phyloP scores from a whole-genome alignment of 1,284 basidiomycete genomes.

The Tranzscheliella williamsii region DNA sequence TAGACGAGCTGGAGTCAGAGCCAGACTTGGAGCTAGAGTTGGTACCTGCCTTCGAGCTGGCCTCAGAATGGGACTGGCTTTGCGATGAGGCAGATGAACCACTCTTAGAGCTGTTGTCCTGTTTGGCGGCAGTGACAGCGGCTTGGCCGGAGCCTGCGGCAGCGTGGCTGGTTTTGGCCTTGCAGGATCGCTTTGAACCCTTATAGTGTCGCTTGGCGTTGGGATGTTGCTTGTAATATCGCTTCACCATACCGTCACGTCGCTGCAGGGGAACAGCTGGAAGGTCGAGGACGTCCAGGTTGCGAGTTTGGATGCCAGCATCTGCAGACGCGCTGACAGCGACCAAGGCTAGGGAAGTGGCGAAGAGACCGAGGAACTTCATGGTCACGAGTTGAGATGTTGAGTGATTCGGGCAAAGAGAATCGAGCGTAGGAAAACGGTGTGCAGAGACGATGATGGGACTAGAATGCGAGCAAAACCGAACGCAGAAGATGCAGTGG shows the following conservation, averaged over 20 bases:
- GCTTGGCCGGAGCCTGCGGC: constrained; percentile 6
- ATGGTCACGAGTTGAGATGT: no score
- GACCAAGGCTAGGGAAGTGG: constrained; percentile 25
- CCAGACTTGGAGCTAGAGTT: background rate
- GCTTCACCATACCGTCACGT: constrained; percentile 27
- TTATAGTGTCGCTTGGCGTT: constrained; percentile 16
- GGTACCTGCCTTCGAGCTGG: background rate
- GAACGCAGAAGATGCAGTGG: no score
- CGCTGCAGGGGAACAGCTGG: constrained; percentile 34
- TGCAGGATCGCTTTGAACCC: constrained; percentile 22
- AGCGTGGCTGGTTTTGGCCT: constrained; percentile 20
- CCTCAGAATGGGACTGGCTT: background rate
- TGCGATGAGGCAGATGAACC: constrained; percentile 2
- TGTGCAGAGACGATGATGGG: no score
- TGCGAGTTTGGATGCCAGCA: constrained; percentile 8
- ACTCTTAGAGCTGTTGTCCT: constrained; percentile 5
- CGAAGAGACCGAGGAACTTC: constrained; percentile 37
- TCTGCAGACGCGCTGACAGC: constrained; percentile 23
- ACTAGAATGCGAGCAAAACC: no score
- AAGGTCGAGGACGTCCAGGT: constrained; percentile 18
- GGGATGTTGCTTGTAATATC: constrained; percentile 1
- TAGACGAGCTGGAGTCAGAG: background rate
- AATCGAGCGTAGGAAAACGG: no score
- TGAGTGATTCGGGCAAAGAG: no score
- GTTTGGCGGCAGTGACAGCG: constrained; percentile 6